A percentile compares a stretch with the other conserved stretches of the same genome.
These are phyloP conservation scores for Solanum bulbocastanum DNA, from an alignment of 257 asterid species.

Conservation along the genomic window DNA sequence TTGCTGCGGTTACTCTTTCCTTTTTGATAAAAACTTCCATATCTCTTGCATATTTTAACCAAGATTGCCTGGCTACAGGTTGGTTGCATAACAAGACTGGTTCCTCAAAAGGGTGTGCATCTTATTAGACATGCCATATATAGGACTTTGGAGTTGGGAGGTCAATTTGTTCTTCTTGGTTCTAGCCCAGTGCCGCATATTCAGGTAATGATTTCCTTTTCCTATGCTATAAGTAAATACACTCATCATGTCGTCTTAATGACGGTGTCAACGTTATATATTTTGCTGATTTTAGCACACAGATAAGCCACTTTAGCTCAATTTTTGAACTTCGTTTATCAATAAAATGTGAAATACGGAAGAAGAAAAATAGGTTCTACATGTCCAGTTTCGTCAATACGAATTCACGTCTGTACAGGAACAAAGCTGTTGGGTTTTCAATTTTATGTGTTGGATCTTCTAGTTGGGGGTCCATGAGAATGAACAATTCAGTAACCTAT, in stretches of 20 bases:
- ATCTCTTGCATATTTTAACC: background rate
- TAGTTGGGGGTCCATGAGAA: background rate
- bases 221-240: background rate
- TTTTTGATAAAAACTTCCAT: background rate
- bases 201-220: conserved; percentile 42
- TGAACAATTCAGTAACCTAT: background rate
- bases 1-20: background rate
- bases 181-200: conserved; percentile 91
- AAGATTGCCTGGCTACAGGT: conserved; percentile 34
- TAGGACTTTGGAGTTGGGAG: conserved; percentile 82
- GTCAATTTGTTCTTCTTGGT: conserved; percentile 95
- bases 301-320: background rate
- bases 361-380: background rate
- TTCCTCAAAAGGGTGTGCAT: conserved; percentile 96
- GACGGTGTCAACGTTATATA: background rate
- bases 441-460: background rate
- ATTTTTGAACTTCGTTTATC: background rate
- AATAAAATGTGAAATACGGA: background rate
- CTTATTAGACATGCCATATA: conserved; percentile 90
- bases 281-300: background rate
- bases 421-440: background rate
- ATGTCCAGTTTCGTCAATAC: background rate
- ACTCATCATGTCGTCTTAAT: background rate
- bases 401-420: background rate
- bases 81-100: conserved; percentile 95